Evolutionary conservation across 140 eudicot species (phyloP).

Genomic region (Eryngium alpinum): DNA sequence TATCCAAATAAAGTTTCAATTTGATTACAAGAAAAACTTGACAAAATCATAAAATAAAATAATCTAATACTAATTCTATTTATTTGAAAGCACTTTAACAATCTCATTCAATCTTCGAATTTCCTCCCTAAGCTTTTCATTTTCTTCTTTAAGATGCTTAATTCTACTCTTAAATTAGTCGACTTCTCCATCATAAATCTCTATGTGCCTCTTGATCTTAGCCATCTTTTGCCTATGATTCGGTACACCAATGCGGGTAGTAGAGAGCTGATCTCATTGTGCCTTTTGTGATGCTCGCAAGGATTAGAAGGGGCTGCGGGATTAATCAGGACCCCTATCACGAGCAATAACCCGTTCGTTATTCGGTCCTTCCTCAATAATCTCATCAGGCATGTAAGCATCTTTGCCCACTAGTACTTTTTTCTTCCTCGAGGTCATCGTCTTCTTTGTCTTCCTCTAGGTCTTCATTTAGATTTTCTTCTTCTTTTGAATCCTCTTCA

Average conservation of each 20-base stretch:
- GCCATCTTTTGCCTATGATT: background rate
- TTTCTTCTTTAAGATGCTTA: background rate
- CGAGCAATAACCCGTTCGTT: background rate
- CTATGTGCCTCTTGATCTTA: background rate
- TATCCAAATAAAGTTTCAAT: no score
- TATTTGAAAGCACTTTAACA: background rate
- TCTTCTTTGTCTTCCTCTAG: constrained; percentile 24
- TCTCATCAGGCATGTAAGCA: no score
- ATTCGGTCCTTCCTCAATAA: no score
- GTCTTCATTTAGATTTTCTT: background rate
- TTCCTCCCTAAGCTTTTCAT: background rate
- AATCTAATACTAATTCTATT: no score
- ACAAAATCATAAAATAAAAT: no score
- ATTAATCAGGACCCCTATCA: no score
- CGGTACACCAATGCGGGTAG: background rate
- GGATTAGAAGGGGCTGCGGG: no score
- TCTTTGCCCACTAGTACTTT: no score
- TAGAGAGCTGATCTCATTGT: background rate
- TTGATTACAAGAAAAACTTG: no score
- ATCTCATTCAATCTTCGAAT: background rate
- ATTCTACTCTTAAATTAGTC: background rate
- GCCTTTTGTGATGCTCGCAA: background rate
- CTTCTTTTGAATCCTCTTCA: no score
- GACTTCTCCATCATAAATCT: background rate
- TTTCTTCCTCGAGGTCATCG: constrained; percentile 12